These are phyloP conservation scores for Musa troglodytarum DNA, from an alignment of 176 grass and related monocot genomes.

Conservation along the genomic window DNA sequence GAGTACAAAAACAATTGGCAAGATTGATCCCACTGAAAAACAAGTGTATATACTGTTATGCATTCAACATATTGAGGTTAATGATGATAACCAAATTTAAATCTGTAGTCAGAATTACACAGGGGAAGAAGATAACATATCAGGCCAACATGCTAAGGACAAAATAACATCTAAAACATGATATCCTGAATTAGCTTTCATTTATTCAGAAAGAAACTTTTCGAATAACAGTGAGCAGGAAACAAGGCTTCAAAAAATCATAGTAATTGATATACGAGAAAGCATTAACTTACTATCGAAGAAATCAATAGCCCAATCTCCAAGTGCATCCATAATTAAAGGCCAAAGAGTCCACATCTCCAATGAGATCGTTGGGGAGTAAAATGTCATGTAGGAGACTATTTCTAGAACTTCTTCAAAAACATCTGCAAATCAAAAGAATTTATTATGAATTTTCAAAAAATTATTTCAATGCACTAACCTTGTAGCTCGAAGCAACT, in stretches of 20 bases:
- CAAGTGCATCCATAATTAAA: constrained; percentile 76
- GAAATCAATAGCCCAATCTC: constrained; percentile 93
- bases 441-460: too few relatives aligned
- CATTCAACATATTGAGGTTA: too few relatives aligned
- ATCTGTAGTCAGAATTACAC: neutral
- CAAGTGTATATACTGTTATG: too few relatives aligned
- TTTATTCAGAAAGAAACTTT: neutral
- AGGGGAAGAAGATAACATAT: neutral
- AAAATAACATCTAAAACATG: neutral
- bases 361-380: constrained; percentile 72
- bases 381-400: constrained; percentile 91
- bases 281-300: constrained; percentile 63
- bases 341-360: constrained; percentile 95
- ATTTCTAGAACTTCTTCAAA: constrained; percentile 95
- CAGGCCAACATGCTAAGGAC: too few relatives aligned
- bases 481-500: too few relatives aligned
- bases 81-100: neutral
- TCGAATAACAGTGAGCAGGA: neutral
- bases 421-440: constrained; percentile 45
- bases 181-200: neutral
- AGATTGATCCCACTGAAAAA: too few relatives aligned
- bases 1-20: too few relatives aligned
- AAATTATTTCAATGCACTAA: too few relatives aligned
- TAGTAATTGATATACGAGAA: neutral
- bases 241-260: neutral